Conservation (phyloP, 129 eudicot species). For the Flaveria ramosissima region DNA sequence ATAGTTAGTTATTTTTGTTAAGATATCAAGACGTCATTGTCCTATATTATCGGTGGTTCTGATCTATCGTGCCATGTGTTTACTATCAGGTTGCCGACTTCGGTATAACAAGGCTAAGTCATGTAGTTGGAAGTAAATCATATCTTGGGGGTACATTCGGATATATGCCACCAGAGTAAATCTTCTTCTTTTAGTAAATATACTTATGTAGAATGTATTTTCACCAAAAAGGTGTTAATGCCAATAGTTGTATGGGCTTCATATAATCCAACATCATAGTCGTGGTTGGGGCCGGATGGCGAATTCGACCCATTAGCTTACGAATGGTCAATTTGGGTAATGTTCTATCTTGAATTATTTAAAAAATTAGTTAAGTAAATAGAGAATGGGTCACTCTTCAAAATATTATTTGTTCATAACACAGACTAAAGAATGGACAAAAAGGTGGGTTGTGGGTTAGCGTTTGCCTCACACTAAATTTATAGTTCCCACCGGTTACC, state of each 20-base stretch:
- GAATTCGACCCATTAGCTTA: conserved; percentile 4
- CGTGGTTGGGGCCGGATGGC: background rate
- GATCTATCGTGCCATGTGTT: no score
- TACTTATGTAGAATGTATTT: conserved; percentile 8
- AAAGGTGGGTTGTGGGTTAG: background rate
- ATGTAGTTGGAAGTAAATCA: conserved; percentile 64
- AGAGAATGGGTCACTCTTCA: background rate
- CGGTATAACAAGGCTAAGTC: conserved; percentile 73
- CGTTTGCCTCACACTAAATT: no score
- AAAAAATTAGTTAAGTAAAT: background rate
- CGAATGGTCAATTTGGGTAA: background rate
- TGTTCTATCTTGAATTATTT: background rate
- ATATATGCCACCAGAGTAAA: conserved; percentile 99
- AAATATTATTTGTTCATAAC: no score
- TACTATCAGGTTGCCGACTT: conserved; percentile 81
- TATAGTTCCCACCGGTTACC: no score
- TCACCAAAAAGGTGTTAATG: background rate
- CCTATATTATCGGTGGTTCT: conserved; percentile 1
- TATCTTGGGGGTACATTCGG: conserved; percentile 95
- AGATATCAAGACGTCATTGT: background rate
- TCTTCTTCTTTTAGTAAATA: conserved; percentile 13
- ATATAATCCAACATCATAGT: conserved; percentile 1
- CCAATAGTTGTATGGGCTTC: conserved; percentile 22
- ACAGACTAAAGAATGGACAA: background rate
- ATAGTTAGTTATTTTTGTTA: background rate